These are phyloP conservation scores for Asparagopsis taxiformis DNA, from an alignment of 31 red algal species.

Conservation along the genomic window DNA sequence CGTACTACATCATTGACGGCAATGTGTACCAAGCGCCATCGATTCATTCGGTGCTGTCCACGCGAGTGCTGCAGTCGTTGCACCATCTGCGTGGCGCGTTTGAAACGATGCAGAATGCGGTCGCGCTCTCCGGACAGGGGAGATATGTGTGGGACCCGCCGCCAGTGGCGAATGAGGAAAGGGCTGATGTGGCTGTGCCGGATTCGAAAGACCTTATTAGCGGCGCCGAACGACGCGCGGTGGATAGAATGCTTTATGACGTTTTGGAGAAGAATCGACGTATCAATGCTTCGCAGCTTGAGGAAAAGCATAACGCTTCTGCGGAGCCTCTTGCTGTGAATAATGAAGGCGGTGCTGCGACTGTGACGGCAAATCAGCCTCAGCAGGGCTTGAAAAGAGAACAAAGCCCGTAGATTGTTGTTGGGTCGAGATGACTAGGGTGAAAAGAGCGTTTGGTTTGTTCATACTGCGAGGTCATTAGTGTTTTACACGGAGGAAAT, in stretches of 20 bases:
- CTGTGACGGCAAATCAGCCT: not conserved
- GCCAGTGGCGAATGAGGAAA: conserved; percentile 9
- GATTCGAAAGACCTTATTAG: conserved; percentile 12
- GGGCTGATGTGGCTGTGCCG: conserved; percentile 3
- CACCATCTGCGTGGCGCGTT: conserved; percentile 69
- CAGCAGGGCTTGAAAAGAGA: no score
- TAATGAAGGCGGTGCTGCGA: not conserved
- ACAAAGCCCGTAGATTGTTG: no score
- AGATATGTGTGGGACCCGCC: conserved; percentile 44
- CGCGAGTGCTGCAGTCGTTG: conserved; percentile 56
- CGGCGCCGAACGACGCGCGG: conserved; percentile 35
- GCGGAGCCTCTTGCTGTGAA: not conserved
- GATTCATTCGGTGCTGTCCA: conserved; percentile 61
- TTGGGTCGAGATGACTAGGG: no score
- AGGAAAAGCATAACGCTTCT: conserved; percentile 19
- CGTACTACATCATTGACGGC: conserved; percentile 81
- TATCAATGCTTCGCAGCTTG: conserved; percentile 40
- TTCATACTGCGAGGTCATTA: no score
- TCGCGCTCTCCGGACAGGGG: conserved; percentile 33
- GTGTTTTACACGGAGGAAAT: no score
- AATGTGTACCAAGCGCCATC: conserved; percentile 75
- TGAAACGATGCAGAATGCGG: conserved; percentile 61
- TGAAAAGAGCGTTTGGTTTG: no score
- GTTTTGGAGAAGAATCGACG: conserved; percentile 62
- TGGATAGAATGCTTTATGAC: conserved; percentile 64